These are phyloP conservation scores for Astrephomene gubernaculifera DNA, from an alignment of 139 green algal genomes.

Conservation along the genomic window DNA sequence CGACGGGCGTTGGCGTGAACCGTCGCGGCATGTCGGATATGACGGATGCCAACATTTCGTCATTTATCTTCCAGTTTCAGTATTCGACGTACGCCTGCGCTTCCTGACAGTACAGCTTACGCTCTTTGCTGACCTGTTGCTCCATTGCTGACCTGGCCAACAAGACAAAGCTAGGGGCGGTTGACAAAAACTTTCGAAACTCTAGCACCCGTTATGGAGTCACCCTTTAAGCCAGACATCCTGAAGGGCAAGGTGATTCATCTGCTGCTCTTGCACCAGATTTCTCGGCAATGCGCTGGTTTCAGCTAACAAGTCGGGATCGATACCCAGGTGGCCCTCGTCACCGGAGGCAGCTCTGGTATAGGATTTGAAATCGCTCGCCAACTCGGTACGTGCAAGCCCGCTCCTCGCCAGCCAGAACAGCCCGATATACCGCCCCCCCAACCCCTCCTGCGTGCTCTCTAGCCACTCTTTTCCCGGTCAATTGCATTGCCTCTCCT, in stretches of 20 bases:
- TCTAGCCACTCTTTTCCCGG: not conserved
- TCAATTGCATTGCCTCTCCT: not conserved
- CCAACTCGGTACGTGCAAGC: constrained; percentile 76
- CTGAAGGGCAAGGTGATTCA: constrained; percentile 49
- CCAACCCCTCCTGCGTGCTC: not conserved
- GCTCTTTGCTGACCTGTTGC: not conserved
- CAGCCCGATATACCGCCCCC: not conserved
- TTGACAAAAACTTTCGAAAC: not conserved
- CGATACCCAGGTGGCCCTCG: constrained; percentile 74
- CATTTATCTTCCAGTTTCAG: too few relatives aligned
- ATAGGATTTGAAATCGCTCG: constrained; percentile 90
- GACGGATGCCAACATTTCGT: too few relatives aligned
- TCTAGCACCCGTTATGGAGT: constrained; percentile 28
- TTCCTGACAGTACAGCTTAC: not conserved
- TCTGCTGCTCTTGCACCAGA: too few relatives aligned
- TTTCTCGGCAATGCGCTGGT: too few relatives aligned
- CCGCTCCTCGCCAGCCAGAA: too few relatives aligned
- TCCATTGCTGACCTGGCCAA: constrained; percentile 22
- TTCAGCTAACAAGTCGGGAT: not conserved
- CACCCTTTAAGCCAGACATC: constrained; percentile 55
- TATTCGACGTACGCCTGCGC: too few relatives aligned
- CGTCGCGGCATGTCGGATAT: too few relatives aligned
- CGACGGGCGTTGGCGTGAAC: too few relatives aligned
- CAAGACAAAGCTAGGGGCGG: not conserved
- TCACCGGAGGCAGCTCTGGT: constrained; percentile 88